These are phyloP conservation scores for Rhizopogon vesiculosus DNA, from an alignment of 768 basidiomycete species.

Conservation along the genomic window DNA sequence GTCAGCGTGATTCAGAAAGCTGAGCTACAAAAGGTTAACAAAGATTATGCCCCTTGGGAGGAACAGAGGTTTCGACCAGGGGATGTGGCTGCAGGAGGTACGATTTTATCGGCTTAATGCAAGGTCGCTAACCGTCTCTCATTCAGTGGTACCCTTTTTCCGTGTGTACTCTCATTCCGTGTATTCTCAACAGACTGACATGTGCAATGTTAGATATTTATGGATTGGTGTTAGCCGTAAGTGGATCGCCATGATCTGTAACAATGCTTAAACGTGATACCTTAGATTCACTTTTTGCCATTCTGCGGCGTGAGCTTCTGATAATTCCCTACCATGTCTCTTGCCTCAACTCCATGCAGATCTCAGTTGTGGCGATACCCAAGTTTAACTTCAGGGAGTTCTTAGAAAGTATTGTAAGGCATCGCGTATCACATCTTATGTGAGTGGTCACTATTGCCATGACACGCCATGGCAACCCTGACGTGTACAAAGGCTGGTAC, in stretches of 20 bases:
- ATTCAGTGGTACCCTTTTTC: conserved; percentile 54
- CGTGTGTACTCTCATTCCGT: conserved; percentile 35
- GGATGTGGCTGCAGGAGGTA: conserved; percentile 54
- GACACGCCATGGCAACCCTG: too few species aligned
- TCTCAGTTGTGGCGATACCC: too few species aligned
- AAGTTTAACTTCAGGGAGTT: too few species aligned
- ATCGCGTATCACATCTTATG: too few species aligned
- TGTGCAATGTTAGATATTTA: conserved; percentile 44
- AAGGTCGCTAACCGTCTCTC: background rate
- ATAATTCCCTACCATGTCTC: background rate
- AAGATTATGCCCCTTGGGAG: conserved; percentile 34
- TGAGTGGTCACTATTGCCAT: too few species aligned
- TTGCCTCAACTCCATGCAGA: conserved; percentile 3
- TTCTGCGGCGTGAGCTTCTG: conserved; percentile 44
- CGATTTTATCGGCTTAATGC: conserved; percentile 14
- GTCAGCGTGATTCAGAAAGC: conserved; percentile 61
- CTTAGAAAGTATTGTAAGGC: too few species aligned
- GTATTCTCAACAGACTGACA: conserved; percentile 8
- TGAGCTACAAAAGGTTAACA: conserved; percentile 39
- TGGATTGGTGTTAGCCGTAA: conserved; percentile 52
- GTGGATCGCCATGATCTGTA: conserved; percentile 10
- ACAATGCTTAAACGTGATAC: conserved; percentile 6
- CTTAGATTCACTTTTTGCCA: conserved; percentile 46
- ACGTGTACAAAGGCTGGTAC: too few species aligned
- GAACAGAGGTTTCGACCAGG: conserved; percentile 44